Percentiles rank a stretch among this genome's conserved stretches.
Conservation (phyloP, 1,284 basidiomycete species). For the Rhodotorula sp. region DNA sequence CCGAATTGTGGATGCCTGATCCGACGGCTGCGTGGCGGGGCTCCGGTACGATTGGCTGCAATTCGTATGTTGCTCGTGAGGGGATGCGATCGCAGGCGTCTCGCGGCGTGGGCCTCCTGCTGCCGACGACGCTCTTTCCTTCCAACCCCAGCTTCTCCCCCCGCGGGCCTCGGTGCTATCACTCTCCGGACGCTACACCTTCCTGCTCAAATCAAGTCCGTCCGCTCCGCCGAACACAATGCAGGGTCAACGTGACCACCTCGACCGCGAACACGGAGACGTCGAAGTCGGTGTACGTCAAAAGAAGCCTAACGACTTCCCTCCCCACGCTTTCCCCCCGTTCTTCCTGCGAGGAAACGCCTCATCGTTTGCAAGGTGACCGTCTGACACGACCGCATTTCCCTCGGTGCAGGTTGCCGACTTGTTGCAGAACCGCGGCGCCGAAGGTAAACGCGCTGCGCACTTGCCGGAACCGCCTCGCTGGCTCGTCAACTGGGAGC, state of each 20-base stretch:
- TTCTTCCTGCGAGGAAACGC: not conserved
- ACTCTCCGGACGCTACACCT: not conserved
- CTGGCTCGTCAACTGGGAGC: slow-evolving; percentile 37
- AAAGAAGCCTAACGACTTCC: too few relatives aligned
- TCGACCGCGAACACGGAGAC: slow-evolving; percentile 26
- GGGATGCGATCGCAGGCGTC: not conserved
- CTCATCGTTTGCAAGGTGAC: not conserved
- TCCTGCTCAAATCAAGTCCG: not conserved
- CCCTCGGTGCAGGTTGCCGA: slow-evolving; percentile 10
- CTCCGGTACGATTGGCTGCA: slow-evolving; percentile 1
- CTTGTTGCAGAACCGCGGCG: slow-evolving; percentile 13
- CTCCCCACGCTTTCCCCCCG: not conserved
- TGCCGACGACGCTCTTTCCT: not conserved
- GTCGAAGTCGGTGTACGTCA: slow-evolving; percentile 30
- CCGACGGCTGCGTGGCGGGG: not conserved
- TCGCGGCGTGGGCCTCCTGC: not conserved
- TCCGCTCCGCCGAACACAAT: slow-evolving; percentile 1
- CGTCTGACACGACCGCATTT: too few relatives aligned
- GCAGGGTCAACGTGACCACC: slow-evolving; percentile 31
- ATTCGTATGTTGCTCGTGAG: not conserved
- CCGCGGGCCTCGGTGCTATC: not conserved
- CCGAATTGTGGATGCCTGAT: not conserved
- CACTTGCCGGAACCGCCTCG: slow-evolving; percentile 13
- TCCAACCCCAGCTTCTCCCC: not conserved
- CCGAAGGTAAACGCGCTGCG: slow-evolving; percentile 6